Base-by-base conservation (phyloP, 2,329 filamentous ascomycete genomes). In the Trichoderma breve region DNA sequence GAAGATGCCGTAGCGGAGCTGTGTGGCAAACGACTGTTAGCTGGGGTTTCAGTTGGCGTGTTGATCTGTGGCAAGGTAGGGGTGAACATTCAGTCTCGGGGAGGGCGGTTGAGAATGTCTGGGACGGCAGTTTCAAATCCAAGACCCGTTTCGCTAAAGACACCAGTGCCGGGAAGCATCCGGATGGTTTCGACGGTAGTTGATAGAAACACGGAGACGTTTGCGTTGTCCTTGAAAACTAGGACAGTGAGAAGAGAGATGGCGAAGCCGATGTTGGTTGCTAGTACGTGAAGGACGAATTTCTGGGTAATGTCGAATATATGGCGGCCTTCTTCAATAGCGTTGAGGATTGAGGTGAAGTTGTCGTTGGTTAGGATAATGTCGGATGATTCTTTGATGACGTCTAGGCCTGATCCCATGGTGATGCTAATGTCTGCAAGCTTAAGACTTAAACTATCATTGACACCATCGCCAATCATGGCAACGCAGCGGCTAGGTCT, bases 221-320 rank as follows among this genome's bases (percentile, higher is more conserved):
- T 83, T n/a, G 82, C 82, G 0, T 78, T 74, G 75, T 93, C 91
- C 80, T 93, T 92, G 83, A 92, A 93, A 0, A 84, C 87, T 3
- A 93, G 84, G 43, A 91, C 91, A 53, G 92, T 87, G 8, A 93
- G 86, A 9, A 93, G 83, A 0, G 88, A 88, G 69, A 87, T 85
- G 1, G 91, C 91, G 73, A 92, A 88, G 1, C 89, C 90, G 58
- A 93, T 87, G 72, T 93, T 93, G 74, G 91, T 86, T 1, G 89
- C 87, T 24, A 92, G 83, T 15, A 92, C 82, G 77, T 90, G 90
- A 2, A 92, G 84, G 26, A 92, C 88, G 76, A 92, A 92, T 74
- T 91, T 92, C 76, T 92, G 89, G 71, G 92, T 91, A 75, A 92
- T 92, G 77, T 92, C 90, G 75, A 92, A 92, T 74, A 91, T 90